Percentiles rank a stretch among this genome's conserved stretches.
Conservation (phyloP, 179 eudicot genomes). For the Actinidia polygama region DNA sequence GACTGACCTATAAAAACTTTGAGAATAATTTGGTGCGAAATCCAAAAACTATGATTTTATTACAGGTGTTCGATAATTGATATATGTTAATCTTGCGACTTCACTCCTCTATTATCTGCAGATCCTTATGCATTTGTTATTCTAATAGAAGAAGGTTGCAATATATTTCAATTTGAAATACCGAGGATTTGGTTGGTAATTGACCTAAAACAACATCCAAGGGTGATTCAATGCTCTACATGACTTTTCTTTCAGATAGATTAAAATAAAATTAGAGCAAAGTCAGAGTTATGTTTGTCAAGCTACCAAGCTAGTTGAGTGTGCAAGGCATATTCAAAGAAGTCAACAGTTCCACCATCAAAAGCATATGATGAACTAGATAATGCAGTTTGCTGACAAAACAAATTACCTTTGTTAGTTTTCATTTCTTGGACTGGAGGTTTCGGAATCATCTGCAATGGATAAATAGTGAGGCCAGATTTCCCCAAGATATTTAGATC, state of each 20-base stretch:
- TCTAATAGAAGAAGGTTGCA: too few species aligned
- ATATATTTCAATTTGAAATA: too few species aligned
- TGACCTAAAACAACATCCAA: neutral
- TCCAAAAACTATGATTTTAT: too few species aligned
- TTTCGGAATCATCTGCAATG: neutral
- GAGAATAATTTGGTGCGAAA: too few species aligned
- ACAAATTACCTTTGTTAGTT: neutral
- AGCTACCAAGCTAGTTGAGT: neutral
- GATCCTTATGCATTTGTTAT: too few species aligned
- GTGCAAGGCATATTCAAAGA: slow-evolving; percentile 8
- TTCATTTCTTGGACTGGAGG: neutral
- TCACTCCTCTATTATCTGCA: too few species aligned
- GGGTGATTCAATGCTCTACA: neutral
- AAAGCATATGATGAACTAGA: neutral
- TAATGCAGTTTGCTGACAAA: neutral
- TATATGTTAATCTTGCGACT: too few species aligned
- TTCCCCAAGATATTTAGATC: slow-evolving; percentile 8
- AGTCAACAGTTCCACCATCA: neutral
- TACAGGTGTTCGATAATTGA: too few species aligned
- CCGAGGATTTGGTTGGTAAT: too few species aligned
- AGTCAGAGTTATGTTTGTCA: neutral
- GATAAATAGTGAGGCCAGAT: slow-evolving; percentile 7
- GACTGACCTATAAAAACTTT: too few species aligned
- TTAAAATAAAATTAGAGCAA: neutral
- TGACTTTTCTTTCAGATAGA: neutral